Conservation (phyloP, 2,329 filamentous ascomycete species). For the Proliferodiscus dingleyae region DNA sequence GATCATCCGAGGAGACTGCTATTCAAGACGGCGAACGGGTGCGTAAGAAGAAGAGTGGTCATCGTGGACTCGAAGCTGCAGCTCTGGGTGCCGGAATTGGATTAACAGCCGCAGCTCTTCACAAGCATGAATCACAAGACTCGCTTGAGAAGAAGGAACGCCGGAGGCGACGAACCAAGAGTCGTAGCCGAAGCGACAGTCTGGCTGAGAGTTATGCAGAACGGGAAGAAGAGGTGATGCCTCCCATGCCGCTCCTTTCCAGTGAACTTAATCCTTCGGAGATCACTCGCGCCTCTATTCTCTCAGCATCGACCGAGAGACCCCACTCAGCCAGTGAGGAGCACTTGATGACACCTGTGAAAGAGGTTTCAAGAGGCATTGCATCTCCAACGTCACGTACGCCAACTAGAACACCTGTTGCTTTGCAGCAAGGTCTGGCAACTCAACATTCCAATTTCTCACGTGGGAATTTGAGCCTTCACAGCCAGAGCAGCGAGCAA, state of each 20-base stretch:
- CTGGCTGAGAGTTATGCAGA: slow-evolving; percentile 49
- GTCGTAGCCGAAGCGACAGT: slow-evolving; percentile 41
- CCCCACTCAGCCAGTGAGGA: slow-evolving; percentile 64
- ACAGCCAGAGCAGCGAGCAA: slow-evolving; percentile 40
- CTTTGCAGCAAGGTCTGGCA: slow-evolving; percentile 55
- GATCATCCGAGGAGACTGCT: slow-evolving; percentile 42
- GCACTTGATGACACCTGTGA: slow-evolving; percentile 47
- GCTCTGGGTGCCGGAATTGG: slow-evolving; percentile 40
- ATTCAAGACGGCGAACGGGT: slow-evolving; percentile 47
- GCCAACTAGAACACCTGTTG: slow-evolving; percentile 55
- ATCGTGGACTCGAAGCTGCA: slow-evolving; percentile 25
- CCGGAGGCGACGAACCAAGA: slow-evolving; percentile 36
- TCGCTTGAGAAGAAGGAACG: slow-evolving; percentile 45
- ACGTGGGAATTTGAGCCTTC: slow-evolving; percentile 44
- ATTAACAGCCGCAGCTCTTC: slow-evolving; percentile 57
- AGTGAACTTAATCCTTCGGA: slow-evolving; percentile 85
- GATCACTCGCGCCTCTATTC: slow-evolving; percentile 78
- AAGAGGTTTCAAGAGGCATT: slow-evolving; percentile 58
- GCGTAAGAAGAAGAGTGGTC: slow-evolving; percentile 24
- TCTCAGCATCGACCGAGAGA: slow-evolving; percentile 73
- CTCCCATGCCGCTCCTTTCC: slow-evolving; percentile 83
- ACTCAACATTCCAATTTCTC: slow-evolving; percentile 52
- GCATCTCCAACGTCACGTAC: slow-evolving; percentile 59
- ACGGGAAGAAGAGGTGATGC: slow-evolving; percentile 50
- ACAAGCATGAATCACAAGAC: slow-evolving; percentile 60